Conservation (phyloP, 352 stramenopile species). For the Halophytophthora polymorphica region DNA sequence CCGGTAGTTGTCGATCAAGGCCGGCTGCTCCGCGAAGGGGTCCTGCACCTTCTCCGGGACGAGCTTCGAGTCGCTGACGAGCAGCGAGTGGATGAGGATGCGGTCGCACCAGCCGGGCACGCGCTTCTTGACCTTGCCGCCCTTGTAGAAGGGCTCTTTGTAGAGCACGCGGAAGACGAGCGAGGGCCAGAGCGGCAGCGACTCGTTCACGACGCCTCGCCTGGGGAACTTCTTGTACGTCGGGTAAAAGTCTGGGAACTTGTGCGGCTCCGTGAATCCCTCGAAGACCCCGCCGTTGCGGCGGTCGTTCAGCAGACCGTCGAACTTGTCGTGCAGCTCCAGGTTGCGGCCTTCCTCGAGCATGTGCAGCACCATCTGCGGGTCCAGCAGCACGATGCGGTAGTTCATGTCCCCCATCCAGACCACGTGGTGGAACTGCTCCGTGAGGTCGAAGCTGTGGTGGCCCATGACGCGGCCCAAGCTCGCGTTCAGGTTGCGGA, state of each 20-base stretch:
- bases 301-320: constrained; percentile 79
- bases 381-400: constrained; percentile 71
- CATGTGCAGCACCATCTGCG: constrained; percentile 76
- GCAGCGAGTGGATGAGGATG: constrained; percentile 80
- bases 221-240: constrained; percentile 89
- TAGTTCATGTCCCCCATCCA: constrained; percentile 92
- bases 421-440: constrained; percentile 88
- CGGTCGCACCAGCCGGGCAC: constrained; percentile 86
- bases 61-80: constrained; percentile 76
- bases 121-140: constrained; percentile 87
- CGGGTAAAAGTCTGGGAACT: constrained; percentile 86
- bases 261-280: constrained; percentile 76
- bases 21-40: constrained; percentile 29
- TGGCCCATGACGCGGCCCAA: constrained; percentile 81
- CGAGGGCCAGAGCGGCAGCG: constrained; percentile 58
- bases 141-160: constrained; percentile 90
- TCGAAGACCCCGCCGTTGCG: constrained; percentile 74
- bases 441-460: constrained; percentile 74
- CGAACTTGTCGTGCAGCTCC: constrained; percentile 83
- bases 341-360: constrained; percentile 69
- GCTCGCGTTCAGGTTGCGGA: constrained; percentile 71
- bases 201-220: constrained; percentile 61
- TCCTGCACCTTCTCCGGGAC: constrained; percentile 74
- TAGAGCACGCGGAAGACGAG: constrained; percentile 79
- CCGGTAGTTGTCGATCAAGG: constrained; percentile 74